These are phyloP conservation scores for Phytophthora parvispora DNA, from an alignment of 352 stramenopile genomes.

Conservation along the genomic window DNA sequence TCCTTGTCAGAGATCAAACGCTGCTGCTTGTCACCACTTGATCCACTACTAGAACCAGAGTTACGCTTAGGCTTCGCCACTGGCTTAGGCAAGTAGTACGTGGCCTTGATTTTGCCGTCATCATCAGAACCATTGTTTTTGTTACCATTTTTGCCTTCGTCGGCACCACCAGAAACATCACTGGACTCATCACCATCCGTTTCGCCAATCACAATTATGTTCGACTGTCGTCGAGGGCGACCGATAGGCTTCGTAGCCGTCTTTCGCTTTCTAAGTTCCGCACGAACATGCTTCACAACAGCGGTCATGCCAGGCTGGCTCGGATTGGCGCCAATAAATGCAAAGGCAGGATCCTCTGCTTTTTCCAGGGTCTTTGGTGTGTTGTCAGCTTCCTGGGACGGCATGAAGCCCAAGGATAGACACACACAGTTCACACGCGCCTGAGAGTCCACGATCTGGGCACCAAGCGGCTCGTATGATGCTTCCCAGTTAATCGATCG, in stretches of 20 bases:
- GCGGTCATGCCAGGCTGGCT: constrained; percentile 87
- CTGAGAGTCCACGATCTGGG: constrained; percentile 90
- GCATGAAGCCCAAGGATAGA: constrained; percentile 87
- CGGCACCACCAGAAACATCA: constrained; percentile 72
- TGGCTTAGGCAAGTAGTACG: constrained; percentile 87
- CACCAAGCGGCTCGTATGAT: constrained; percentile 84
- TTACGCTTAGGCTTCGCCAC: constrained; percentile 54
- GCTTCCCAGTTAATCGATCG: constrained; percentile 92
- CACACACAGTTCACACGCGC: constrained; percentile 89
- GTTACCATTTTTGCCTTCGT: constrained; percentile 52
- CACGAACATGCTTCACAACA: constrained; percentile 83
- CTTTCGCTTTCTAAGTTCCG: constrained; percentile 66
- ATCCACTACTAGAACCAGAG: constrained; percentile 23
- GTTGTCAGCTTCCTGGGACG: constrained; percentile 70
- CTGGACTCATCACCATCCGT: constrained; percentile 81
- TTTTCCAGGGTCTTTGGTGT: constrained; percentile 83
- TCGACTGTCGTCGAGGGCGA: constrained; percentile 73
- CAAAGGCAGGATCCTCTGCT: constrained; percentile 83
- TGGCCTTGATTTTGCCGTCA: constrained; percentile 67
- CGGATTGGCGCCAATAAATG: constrained; percentile 85
- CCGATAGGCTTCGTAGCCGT: constrained; percentile 35
- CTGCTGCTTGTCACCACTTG: constrained; percentile 33
- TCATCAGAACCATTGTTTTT: constrained; percentile 36
- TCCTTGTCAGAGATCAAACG: constrained; percentile 85
- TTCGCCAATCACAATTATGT: constrained; percentile 91